Percentiles rank a stretch among this genome's conserved stretches.
Evolutionary conservation across 192 early-diverging fungal genomes (phyloP).

Genomic region (Coemansia sp.): DNA sequence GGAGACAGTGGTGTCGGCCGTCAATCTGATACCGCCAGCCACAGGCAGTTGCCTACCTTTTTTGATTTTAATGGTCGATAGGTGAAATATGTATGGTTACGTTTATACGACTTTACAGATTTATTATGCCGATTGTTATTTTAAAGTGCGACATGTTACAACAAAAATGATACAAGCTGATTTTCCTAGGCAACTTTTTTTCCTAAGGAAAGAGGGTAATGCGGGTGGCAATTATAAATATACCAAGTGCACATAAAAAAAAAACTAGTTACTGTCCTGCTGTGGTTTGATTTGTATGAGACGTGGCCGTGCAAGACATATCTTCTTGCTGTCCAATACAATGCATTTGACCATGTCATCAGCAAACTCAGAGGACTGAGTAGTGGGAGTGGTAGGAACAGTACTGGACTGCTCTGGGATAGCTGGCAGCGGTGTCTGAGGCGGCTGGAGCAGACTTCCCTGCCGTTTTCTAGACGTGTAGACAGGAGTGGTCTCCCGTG

Average conservation of each 20-base stretch:
- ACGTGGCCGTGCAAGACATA: constrained; percentile 42
- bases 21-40: not conserved
- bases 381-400: not conserved
- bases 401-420: constrained; percentile 4
- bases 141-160: not conserved
- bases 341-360: constrained; percentile 16
- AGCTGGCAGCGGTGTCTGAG: constrained; percentile 7
- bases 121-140: not conserved
- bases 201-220: not conserved
- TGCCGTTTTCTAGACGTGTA: not conserved
- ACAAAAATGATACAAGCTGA: not conserved
- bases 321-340: constrained; percentile 42
- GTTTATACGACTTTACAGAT: not conserved
- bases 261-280: not conserved
- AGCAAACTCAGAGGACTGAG: not conserved
- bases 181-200: not conserved
- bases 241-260: not conserved
- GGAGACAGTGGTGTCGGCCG: constrained; percentile 4
- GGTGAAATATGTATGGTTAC: not conserved
- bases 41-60: constrained; percentile 18
- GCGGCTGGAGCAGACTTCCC: constrained; percentile 9
- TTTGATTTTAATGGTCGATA: constrained; percentile 21
- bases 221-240: not conserved
- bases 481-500: not conserved
- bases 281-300: constrained; percentile 24